Percentiles rank a stretch among this genome's conserved stretches.
Evolutionary conservation across 169 alveolate genomes (phyloP).

Genomic region (Cryptosporidium parvum): DNA sequence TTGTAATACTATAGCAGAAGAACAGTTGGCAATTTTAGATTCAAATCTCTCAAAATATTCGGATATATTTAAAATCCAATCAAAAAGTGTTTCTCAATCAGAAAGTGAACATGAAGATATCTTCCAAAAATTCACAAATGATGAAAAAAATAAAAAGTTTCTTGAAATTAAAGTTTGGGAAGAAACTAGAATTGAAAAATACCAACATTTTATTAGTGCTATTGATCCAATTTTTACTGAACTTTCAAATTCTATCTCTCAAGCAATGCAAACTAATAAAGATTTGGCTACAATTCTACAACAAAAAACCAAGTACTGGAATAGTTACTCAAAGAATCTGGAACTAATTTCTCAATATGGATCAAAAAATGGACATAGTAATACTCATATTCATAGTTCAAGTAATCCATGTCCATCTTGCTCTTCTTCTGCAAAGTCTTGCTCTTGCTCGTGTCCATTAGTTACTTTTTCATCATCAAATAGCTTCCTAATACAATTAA

Average conservation of each 20-base stretch:
- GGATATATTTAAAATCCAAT: background rate
- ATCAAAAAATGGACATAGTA: background rate
- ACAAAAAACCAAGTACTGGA: slow-evolving; percentile 39
- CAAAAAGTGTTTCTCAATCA: background rate
- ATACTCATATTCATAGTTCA: slow-evolving; percentile 9
- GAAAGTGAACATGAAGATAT: background rate
- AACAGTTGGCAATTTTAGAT: slow-evolving; percentile 22
- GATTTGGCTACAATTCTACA: slow-evolving; percentile 33
- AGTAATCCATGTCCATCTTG: background rate
- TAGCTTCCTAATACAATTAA: background rate
- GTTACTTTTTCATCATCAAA: background rate
- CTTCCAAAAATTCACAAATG: background rate
- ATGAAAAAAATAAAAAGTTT: slow-evolving; percentile 25
- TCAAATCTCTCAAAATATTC: slow-evolving; percentile 39
- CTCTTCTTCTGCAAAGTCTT: slow-evolving; percentile 6
- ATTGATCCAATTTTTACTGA: slow-evolving; percentile 38
- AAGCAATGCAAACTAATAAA: slow-evolving; percentile 34
- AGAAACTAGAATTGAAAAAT: slow-evolving; percentile 33
- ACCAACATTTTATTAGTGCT: slow-evolving; percentile 1
- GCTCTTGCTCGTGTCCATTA: background rate
- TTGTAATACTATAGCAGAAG: slow-evolving; percentile 49
- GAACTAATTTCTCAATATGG: slow-evolving; percentile 12
- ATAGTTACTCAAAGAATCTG: slow-evolving; percentile 11
- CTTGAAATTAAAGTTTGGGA: slow-evolving; percentile 37
- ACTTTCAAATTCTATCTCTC: slow-evolving; percentile 24